Evolutionary conservation across 306 rosid species (phyloP), one percentile per base, ranked within the genome.

Genomic region (Calophaca sinica): DNA sequence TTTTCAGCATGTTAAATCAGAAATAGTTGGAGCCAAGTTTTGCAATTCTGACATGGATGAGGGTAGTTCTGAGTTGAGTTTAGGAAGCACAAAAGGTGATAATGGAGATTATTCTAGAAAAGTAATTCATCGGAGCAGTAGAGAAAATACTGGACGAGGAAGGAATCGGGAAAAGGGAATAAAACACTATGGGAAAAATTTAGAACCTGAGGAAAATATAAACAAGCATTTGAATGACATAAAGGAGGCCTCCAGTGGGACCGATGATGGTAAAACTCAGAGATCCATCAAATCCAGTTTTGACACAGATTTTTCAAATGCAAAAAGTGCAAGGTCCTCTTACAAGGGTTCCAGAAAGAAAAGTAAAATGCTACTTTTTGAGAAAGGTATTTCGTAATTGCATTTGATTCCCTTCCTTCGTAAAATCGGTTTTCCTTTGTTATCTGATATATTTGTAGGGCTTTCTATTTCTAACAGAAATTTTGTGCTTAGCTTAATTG

Each of bases 211-310:
- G 77, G 87, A 72, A 77, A 82, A 73, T 61, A 73, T 76, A 71
- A 81, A 82, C 53, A 80, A 79, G 77, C 84, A 86, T 82, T 77
- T 87, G 84, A 93, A 86, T 79, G 93, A 83, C 70, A 46, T 80
- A 41, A 87, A 90, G 85, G 96, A 90, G 87, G 91, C 88, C 41
- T 87, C 85, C 67, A 88, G 91, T 85, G 96, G 93, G 81, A 88
- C 96, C 39, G 96, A 89, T 78, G 91, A 86, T 70, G 89, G 88
- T 73, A 88, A 88, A 44, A 87, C 68, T 33, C 50, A 60, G 7
- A 77, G 72, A 83, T 78, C 86, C 79, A 58, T 76, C 78, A 87
- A 88, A 78, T 84, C 87, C 59, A 82, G 80, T 42, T 61, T 80
- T 63, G 85, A 84, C 79, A 67, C 70, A 84, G 87, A 76, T 79